Conservation (phyloP, 2,329 filamentous ascomycete genomes). For the Alternaria ethzedia region DNA sequence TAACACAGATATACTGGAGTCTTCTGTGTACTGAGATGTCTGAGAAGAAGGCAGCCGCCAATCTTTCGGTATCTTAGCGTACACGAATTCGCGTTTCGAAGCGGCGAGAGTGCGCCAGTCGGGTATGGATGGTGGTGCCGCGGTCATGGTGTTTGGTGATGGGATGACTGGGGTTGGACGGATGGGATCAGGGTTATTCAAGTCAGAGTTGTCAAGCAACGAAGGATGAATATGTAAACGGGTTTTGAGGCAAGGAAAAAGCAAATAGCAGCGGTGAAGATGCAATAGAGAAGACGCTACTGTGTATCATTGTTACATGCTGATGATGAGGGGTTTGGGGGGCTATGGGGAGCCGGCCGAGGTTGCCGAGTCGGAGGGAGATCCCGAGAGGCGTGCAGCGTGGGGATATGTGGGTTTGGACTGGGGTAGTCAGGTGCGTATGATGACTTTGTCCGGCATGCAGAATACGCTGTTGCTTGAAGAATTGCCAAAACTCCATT, state of each 20-base stretch:
- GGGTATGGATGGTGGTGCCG: conserved; percentile 15
- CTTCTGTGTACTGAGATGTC: conserved; percentile 23
- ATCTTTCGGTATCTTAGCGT: conserved; percentile 38
- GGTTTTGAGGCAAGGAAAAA: not conserved
- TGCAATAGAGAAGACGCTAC: not conserved
- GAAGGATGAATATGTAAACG: not conserved
- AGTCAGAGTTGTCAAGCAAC: not conserved
- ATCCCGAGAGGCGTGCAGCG: not conserved
- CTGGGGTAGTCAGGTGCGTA: not conserved
- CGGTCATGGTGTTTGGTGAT: conserved; percentile 7
- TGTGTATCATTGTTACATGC: not conserved
- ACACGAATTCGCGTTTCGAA: conserved; percentile 35
- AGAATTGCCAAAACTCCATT: fast-evolving
- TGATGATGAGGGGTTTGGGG: conserved; percentile 3
- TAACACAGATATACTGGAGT: conserved; percentile 33
- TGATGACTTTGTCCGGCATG: not conserved
- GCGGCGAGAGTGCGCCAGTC: conserved; percentile 41
- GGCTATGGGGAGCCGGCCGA: conserved; percentile 15
- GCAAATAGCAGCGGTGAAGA: not conserved
- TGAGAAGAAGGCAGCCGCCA: conserved; percentile 40
- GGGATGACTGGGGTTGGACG: not conserved
- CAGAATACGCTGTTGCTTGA: not conserved
- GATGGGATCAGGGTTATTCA: not conserved
- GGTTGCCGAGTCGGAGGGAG: conserved; percentile 7
- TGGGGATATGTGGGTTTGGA: conserved; percentile 3